Evolutionary conservation across 768 basidiomycete genomes (phyloP), one percentile per base, ranked within the genome.

Genomic region (Boletus reticuloceps): DNA sequence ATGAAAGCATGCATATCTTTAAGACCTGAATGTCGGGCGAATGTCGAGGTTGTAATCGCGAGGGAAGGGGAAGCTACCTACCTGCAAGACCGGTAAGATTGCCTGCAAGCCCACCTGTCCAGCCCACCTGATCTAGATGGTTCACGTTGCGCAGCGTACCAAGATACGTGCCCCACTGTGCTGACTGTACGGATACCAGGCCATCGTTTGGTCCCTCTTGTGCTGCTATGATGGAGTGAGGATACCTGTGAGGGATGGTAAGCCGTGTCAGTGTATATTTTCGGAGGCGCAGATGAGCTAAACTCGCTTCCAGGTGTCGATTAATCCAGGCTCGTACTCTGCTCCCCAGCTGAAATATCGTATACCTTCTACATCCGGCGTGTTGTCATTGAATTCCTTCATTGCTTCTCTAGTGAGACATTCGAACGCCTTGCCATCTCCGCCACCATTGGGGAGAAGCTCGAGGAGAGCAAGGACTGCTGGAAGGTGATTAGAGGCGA

Each of bases 291-390:
- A 4, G 14, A 22, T 8, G 16, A n/a, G 36, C 9, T 6, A 44
- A 34, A 53, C 77, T 63, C 55, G 71, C 74, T 88, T 89, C 84
- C 91, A 97, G 0, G 93, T 89, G 71, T 98, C 95, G 43, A 98
- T 85, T 46, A 96, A 72, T 1, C 91, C 89, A 6, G 97, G 96
- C 16, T 88, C 82, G 66, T 94, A 94, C 13, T 80, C 79, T 3
- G 97, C 97, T 12, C 97, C 97, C 91, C 94, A 99, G 65, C 91
- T 94, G 62, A 91, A 96, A 71, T 99, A 99, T 59, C 82, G 80
- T 51, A 98, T 88, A 22, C 81, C 83, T 2, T 81, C 77, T 0
- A 87, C 80, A 62, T 98, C 86, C 0, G 91, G 89, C 0, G 91
- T 91, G 36, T 86, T 79, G 53, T 88, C 82, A 66, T 99, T 99